Base-by-base conservation (phyloP, 495 filamentous ascomycete genomes). In the Clavariopsis aquatica region DNA sequence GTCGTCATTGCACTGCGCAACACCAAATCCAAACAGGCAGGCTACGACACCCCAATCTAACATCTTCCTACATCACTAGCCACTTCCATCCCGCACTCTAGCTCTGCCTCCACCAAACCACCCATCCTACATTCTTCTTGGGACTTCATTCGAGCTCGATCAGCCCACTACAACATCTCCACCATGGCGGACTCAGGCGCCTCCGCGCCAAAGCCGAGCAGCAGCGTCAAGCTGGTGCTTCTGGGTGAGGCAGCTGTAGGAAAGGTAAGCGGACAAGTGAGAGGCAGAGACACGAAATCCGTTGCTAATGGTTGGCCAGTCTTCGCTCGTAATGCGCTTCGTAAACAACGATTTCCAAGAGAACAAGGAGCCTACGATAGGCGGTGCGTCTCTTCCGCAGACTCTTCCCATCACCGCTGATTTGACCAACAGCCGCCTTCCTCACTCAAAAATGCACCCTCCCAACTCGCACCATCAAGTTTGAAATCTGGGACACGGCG, bases 301-400 rank as follows among this genome's bases (percentile, higher is more conserved):
- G 45, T 66, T 41, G 31, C 31, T 34, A 34, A 34, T 12, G 12
- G 31, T 12, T 6, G 31, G n/a, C n/a, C 41, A 98, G 94, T 98
- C 95, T 41, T 98, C 94, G 43, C 88, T 98, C 53, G 94, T 98
- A 57, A 85, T 98, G 69, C 91, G 94, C 71, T 98, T 98, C 75
- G 94, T 98, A 74, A 98, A 98, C 84, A 93, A 98, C 80, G 94
- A 98, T 79, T 98, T 98, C 72, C 94, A 98, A 81, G 95, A 98
- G 78, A 98, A 98, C 77, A 98, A 98, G 81, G 94, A 98, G 74
- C 94, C 94, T 47, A 98, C 94, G 56, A 98, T 98, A 81, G 94
- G 94, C 81, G 93, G 93, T 96, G 85, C 72, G 86, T 76, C 41
- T 23, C 59, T 20, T 19, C 27, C 19, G 22, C n/a, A 29, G 23